Evolutionary conservation across 2,329 filamentous ascomycete genomes (phyloP).

Genomic region (Pseudogymnoascus sp.): DNA sequence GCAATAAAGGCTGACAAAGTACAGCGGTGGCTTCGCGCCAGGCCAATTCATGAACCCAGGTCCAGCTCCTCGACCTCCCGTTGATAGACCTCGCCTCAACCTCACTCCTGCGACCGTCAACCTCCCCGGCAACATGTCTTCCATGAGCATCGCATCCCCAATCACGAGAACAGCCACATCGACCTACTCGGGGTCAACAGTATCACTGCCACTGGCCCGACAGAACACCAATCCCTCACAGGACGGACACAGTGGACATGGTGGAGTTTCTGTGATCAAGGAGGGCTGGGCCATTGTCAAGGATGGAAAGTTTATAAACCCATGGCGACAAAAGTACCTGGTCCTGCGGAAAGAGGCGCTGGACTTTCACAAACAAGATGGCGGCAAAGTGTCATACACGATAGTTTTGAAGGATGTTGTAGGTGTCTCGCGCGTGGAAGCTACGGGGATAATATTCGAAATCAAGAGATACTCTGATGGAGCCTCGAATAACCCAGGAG

Average conservation of each 20-base stretch:
- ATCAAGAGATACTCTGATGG: slow-evolving; percentile 71
- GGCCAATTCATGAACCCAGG: slow-evolving; percentile 92
- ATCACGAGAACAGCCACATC: slow-evolving; percentile 59
- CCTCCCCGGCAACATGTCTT: slow-evolving; percentile 70
- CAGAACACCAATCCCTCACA: slow-evolving; percentile 39
- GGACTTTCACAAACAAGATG: slow-evolving; percentile 89
- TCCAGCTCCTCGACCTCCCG: slow-evolving; percentile 83
- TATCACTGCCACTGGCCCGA: slow-evolving; percentile 62
- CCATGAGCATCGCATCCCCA: slow-evolving; percentile 64
- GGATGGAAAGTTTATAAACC: slow-evolving; percentile 78
- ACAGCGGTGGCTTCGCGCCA: slow-evolving; percentile 38
- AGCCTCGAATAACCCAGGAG: slow-evolving; percentile 62
- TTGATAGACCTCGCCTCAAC: slow-evolving; percentile 72
- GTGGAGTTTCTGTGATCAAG: slow-evolving; percentile 67
- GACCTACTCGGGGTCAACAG: slow-evolving; percentile 64
- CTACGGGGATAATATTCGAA: slow-evolving; percentile 87
- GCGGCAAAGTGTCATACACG: slow-evolving; percentile 78
- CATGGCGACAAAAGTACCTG: slow-evolving; percentile 86
- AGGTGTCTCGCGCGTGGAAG: slow-evolving; percentile 84
- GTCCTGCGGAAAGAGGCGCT: slow-evolving; percentile 87
- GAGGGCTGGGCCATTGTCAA: slow-evolving; percentile 81
- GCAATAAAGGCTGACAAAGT: slow-evolving; percentile 1
- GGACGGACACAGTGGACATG: slow-evolving; percentile 54
- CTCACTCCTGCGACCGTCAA: slow-evolving; percentile 67
- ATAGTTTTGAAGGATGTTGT: slow-evolving; percentile 81